Conservation (phyloP, 257 asterid genomes). For the Cinchona pubescens region DNA sequence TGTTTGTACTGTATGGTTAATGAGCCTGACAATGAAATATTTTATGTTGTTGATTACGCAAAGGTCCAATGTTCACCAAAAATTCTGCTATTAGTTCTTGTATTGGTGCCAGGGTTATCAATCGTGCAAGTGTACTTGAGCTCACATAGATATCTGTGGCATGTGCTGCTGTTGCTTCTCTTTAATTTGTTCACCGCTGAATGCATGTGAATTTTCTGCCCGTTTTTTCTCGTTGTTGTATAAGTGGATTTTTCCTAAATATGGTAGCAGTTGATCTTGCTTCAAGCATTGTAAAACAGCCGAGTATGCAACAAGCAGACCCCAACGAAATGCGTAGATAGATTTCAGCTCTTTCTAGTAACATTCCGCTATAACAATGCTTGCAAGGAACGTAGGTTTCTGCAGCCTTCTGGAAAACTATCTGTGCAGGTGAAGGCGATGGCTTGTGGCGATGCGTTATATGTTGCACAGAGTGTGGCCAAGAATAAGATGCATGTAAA, state of each 20-base stretch:
- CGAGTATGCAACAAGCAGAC: not conserved
- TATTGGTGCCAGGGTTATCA: not conserved
- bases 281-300: not conserved
- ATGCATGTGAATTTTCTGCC: not conserved
- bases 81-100: not conserved
- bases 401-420: not conserved
- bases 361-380: not conserved
- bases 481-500: no score
- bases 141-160: not conserved
- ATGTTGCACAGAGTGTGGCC: not conserved
- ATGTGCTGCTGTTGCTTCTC: not conserved
- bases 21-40: not conserved
- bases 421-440: not conserved
- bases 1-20: conserved; percentile 12
- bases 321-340: not conserved
- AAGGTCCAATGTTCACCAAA: not conserved
- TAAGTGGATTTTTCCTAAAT: no score
- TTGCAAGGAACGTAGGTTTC: not conserved
- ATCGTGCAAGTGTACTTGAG: not conserved
- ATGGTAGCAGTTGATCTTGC: not conserved
- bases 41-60: not conserved
- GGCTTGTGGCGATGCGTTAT: not conserved
- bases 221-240: not conserved
- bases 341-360: no score
- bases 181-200: not conserved